phyloP scores from a whole-genome alignment of 1,284 basidiomycete species.

The Thelephora terrestris region DNA sequence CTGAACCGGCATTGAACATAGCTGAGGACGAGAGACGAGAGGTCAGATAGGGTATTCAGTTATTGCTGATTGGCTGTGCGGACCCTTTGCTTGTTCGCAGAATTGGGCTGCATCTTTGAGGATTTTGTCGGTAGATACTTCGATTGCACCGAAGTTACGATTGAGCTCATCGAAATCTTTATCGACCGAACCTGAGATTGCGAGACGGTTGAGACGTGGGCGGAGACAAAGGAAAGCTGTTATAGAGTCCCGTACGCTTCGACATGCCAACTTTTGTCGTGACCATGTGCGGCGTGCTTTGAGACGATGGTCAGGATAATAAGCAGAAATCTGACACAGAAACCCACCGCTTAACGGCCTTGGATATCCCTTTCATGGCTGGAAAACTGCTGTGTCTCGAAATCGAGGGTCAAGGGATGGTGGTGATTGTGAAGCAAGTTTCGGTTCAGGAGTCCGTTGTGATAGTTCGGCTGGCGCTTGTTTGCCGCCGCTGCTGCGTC shows the following conservation, averaged over 20 bases:
- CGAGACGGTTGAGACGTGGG: slow-evolving; percentile 6
- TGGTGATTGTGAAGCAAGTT: not conserved
- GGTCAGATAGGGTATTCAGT: slow-evolving; percentile 1
- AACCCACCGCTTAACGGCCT: slow-evolving; percentile 66
- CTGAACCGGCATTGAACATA: slow-evolving; percentile 71
- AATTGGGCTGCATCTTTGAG: slow-evolving; percentile 88
- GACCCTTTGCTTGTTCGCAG: slow-evolving; percentile 73
- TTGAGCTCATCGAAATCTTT: slow-evolving; percentile 82
- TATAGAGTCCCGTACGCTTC: slow-evolving; percentile 57
- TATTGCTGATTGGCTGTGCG: slow-evolving; percentile 17
- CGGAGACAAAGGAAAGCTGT: not conserved
- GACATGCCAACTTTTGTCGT: slow-evolving; percentile 81
- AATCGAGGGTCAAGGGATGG: slow-evolving; percentile 10
- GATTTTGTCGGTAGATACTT: slow-evolving; percentile 81
- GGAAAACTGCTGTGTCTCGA: no score
- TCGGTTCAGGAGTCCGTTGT: no score
- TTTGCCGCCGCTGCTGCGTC: slow-evolving; percentile 8
- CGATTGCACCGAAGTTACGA: slow-evolving; percentile 69
- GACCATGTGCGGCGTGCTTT: slow-evolving; percentile 80
- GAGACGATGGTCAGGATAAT: slow-evolving; percentile 4
- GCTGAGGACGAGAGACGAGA: slow-evolving; percentile 31
- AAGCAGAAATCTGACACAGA: not conserved
- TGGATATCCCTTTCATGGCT: slow-evolving; percentile 72
- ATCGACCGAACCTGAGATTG: slow-evolving; percentile 63
- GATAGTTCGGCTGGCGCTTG: no score